Evolutionary conservation across 768 basidiomycete genomes (phyloP), one percentile per base, ranked within the genome.

Genomic region (Phanerodontia chrysosporium): DNA sequence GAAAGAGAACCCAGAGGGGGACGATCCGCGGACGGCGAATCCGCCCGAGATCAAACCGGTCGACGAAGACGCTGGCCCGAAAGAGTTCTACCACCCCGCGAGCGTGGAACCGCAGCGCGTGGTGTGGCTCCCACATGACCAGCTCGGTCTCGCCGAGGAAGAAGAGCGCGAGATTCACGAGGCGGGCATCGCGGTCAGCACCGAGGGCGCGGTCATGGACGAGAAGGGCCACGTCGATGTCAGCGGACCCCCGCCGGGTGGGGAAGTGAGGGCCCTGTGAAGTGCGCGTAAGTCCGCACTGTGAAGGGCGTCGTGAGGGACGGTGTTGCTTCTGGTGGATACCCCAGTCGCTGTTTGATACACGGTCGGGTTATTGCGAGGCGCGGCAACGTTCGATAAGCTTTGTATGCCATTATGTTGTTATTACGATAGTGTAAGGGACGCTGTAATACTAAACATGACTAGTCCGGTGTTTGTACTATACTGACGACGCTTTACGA

Each of bases 21-120:
- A 49, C 16, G 49, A 58, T 29, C 9, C 57, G 49, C 30, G 24
- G 29, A 48, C 36, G 35, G 49, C 57, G 22, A 42, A n/a, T 36
- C 53, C 45, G 29, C 46, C 53, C 45, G 27, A 16, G 62, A 66
- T 44, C 64, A 70, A 53, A 32, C 63, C 59, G 44, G 71, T 72
- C 32, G 61, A 70, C 49, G 66, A 60, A 45, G 65, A 70, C 24
- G 42, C 55, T 1, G 70, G 49, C 57, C 70, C 60, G 69, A 83
- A 85, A 66, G 87, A 89, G 13, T 98, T 96, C 74, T 85, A 89
- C 48, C 96, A 96, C 66, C 96, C 96, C 16, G 93, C 93, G 7
- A 71, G 77, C 83, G 56, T 83, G 76, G 61, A 83, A 52, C 84
- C 89, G 49, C 91, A 94, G 73, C 79, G 86, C 62, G 78, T 84